These are phyloP conservation scores for Botrytis pseudocinerea DNA, from an alignment of 2,329 filamentous ascomycete genomes.

Conservation along the genomic window DNA sequence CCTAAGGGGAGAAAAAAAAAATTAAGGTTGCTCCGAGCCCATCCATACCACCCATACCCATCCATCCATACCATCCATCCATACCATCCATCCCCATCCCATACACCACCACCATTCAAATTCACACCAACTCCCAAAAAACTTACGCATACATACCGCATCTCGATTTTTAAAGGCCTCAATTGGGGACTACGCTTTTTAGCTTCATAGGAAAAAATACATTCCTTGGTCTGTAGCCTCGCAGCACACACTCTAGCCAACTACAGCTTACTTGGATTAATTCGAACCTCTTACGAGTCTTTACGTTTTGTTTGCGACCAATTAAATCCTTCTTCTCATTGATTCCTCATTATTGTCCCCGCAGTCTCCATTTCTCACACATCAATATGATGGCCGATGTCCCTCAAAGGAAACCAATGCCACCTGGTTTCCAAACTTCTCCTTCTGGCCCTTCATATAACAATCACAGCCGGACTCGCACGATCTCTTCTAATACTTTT, in stretches of 20 bases:
- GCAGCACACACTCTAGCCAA: constrained; percentile 12
- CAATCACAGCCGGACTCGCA: constrained; percentile 42
- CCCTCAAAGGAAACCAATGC: constrained; percentile 39
- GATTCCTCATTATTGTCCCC: constrained; percentile 14
- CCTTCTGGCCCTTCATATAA: constrained; percentile 29
- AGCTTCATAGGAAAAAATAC: not conserved
- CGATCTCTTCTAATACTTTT: constrained; percentile 42
- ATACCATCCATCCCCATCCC: not conserved
- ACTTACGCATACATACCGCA: not conserved
- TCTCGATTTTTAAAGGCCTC: not conserved
- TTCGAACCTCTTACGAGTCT: constrained; percentile 8
- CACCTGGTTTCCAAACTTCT: constrained; percentile 33
- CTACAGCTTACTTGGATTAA: constrained; percentile 20
- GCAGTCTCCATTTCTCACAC: constrained; percentile 4
- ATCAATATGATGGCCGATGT: constrained; percentile 38
- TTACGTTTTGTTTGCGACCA: constrained; percentile 16
- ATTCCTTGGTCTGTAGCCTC: constrained; percentile 14
- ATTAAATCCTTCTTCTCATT: not conserved
- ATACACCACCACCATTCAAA: constrained; percentile 1
- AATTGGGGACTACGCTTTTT: not conserved
- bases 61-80: too few relatives aligned
- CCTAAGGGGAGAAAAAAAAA: constrained; percentile 3
- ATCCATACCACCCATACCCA: not conserved
- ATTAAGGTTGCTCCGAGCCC: not conserved
- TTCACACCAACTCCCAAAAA: not conserved